Base-by-base conservation (phyloP, 225 moss, liverwort and hornwort species). In the Takakia lepidozioides region DNA sequence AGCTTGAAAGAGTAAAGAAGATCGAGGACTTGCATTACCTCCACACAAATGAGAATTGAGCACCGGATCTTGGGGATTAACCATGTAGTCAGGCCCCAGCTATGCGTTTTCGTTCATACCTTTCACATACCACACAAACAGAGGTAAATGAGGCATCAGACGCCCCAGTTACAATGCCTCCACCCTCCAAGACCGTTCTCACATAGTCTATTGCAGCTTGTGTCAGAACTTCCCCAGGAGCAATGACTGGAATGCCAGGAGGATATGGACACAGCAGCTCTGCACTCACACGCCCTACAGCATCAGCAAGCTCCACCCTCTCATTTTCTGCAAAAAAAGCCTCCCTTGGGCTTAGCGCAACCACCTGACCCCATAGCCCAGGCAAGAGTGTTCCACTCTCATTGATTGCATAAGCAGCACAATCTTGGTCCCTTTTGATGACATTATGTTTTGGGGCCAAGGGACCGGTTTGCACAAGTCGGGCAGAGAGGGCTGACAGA, bases 211-310 rank as follows among this genome's bases (percentile, higher is more conserved):
- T 55, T 0, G 90, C 78, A 43, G 57, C 59, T 62, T 66, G 62
- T 1, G 81, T 58, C 27, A 95, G 55, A 19, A 87, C 54, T 62
- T 95, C 93, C 2, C 93, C 93, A 2, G 93, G 93, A 1, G 72
- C 66, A 22, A 89, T 58, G 35, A 89, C 80, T 10, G 89, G 89
- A 54, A 95, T 95, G 22, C 89, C 93, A 4, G 89, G 93, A 2
- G 93, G 89, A 51, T 95, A 88, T 4, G 89, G 84, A 42, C 93
- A 95, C 1, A 95, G 25, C 1, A 95, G 76, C 72, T 95, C 84
- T 4, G 82, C 75, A 51, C 81, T 86, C 21, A 89, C 72, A n/a
- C 78, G 74, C 4, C 93, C 93, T 3, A 80, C 51, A 8, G 86
- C 74, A 38, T 62, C 24, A 8, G 49, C 59, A 13, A 55, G 29